Base-by-base conservation (phyloP, 768 basidiomycete species). In the Auriscalpium vulgare region DNA sequence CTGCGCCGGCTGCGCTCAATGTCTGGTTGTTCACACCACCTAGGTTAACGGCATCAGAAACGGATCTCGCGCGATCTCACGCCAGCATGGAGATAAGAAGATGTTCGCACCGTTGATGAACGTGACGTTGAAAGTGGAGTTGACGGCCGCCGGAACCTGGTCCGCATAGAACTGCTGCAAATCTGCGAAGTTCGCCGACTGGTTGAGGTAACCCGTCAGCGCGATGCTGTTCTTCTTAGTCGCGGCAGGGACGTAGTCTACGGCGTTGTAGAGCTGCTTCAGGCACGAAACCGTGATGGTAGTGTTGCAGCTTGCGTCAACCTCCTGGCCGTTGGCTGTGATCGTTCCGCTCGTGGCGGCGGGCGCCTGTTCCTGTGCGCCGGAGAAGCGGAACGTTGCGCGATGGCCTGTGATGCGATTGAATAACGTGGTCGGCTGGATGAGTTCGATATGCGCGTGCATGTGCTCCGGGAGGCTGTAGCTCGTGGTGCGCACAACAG, bases 381-480 rank as follows among this genome's bases (percentile, higher is more conserved):
- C 13, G 10, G 35, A 50, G 63, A 63, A 70, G 53, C 73, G 69
- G 21, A 80, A 60, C 0, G 72, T 78, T 4, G 75, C 74, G 56
- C 62, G 73, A 53, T 78, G 69, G 9, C 69, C 68, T 58, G 73
- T 78, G 58, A 72, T 68, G 55, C 76, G 76, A 44, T 75, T 71
- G 62, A 88, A 89, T 66, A 81, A 76, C 1, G 85, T 88, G 2
- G 87, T 88, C 0, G 87, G 87, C 58, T 88, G 85, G 34, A 89
- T 72, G 35, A 88, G 67, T 37, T 87, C 84, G 55, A 88, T 66
- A 63, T 88, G 84, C 3, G 72, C 69, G 61, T 83, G 76, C 47
- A 88, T 67, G 55, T 77, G 58, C 48, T 73, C 73, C 0, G 87
- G 87, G 16, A 90, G 76, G 61, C 81, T 83, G 71, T 87, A 89